Evolutionary conservation across 768 basidiomycete species (phyloP).

Genomic region (Russula sp.): DNA sequence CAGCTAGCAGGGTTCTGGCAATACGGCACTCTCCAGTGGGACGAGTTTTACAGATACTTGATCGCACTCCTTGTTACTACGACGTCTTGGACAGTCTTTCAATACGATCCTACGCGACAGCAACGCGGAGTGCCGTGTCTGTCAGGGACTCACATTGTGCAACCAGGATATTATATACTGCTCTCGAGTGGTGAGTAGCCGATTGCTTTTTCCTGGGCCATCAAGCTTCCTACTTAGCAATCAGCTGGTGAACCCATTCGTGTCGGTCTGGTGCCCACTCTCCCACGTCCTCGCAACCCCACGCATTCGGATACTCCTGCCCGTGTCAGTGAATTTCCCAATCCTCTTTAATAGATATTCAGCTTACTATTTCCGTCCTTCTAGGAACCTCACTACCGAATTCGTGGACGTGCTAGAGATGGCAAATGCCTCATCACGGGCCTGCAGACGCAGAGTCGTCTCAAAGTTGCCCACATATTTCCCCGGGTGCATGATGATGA

Average conservation of each 20-base stretch:
- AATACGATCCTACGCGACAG: neutral
- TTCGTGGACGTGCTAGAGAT: neutral
- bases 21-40: constrained; percentile 1
- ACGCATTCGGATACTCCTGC: neutral
- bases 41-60: neutral
- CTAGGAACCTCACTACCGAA: neutral
- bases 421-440: neutral
- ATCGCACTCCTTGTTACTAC: neutral
- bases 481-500: constrained; percentile 2
- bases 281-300: neutral
- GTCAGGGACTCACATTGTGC: neutral
- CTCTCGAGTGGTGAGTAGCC: neutral
- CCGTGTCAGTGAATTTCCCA: neutral
- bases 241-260: neutral
- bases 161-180: neutral
- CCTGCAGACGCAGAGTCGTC: constrained; percentile 1
- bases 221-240: neutral
- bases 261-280: neutral
- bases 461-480: constrained; percentile 6
- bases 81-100: neutral
- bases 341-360: neutral
- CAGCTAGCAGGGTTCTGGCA: constrained; percentile 6
- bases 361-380: neutral
- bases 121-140: neutral
- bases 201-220: neutral